These are phyloP conservation scores for Calocybe indica DNA, from an alignment of 768 basidiomycete species.

Conservation along the genomic window DNA sequence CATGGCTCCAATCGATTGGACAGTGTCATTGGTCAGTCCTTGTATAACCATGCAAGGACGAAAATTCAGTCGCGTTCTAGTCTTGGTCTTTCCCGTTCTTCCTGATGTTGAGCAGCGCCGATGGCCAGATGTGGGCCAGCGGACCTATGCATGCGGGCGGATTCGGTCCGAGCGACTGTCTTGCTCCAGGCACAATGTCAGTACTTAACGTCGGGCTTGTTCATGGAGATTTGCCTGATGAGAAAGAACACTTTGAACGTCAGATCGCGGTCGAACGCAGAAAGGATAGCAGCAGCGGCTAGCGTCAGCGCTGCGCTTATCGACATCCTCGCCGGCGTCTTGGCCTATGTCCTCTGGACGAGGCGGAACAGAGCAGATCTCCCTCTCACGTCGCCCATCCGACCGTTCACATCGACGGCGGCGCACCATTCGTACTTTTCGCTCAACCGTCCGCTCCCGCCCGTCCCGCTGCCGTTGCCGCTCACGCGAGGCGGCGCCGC, in stretches of 20 bases:
- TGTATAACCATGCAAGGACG: not conserved
- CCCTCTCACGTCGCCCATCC: no score
- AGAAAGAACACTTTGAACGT: not conserved
- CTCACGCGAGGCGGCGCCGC: no score
- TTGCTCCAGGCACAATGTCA: slow-evolving; percentile 28
- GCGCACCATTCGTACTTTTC: no score
- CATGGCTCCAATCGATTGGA: slow-evolving; percentile 30
- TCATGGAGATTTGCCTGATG: not conserved
- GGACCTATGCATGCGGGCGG: slow-evolving; percentile 45
- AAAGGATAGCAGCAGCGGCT: slow-evolving; percentile 10
- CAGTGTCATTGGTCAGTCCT: slow-evolving; percentile 28
- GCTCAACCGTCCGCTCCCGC: no score
- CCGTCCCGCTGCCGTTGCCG: no score
- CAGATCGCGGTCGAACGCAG: slow-evolving; percentile 11
- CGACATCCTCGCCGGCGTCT: slow-evolving; percentile 7
- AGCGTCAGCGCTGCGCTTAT: slow-evolving; percentile 14
- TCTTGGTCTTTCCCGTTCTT: slow-evolving; percentile 44
- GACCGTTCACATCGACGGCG: no score
- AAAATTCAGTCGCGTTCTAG: slow-evolving; percentile 12
- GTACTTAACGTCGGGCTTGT: not conserved
- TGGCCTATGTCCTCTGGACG: slow-evolving; percentile 5
- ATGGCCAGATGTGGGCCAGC: slow-evolving; percentile 41
- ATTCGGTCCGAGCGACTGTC: slow-evolving; percentile 29
- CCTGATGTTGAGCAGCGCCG: slow-evolving; percentile 37
- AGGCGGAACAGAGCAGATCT: no score